A percentile compares a stretch with the other conserved stretches of the same genome.
Evolutionary conservation across 2,329 filamentous ascomycete genomes (phyloP).

Genomic region (Teratosphaeriaceae sp.): DNA sequence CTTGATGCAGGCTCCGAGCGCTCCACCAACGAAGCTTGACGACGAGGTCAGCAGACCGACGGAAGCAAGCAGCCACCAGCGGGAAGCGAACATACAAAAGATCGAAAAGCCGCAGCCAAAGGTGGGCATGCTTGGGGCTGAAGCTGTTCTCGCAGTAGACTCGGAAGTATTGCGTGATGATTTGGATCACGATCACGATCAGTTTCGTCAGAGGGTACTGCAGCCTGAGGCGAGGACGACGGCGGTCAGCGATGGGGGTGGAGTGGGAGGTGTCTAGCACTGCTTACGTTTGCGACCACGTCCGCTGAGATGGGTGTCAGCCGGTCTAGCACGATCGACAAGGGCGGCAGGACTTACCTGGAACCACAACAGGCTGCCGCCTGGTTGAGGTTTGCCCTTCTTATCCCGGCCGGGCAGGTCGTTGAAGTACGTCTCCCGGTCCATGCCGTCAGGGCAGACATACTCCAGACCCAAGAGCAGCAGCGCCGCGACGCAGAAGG

Average conservation of each 20-base stretch:
- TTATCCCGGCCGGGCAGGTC: constrained; percentile 12
- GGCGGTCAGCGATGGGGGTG: no score
- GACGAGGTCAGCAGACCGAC: background rate
- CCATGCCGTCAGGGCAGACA: constrained; percentile 14
- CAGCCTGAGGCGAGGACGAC: no score
- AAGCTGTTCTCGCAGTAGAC: constrained; percentile 18
- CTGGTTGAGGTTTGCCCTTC: constrained; percentile 10
- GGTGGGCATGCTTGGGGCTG: constrained; percentile 13
- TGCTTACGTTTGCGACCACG: no score
- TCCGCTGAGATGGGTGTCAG: no score
- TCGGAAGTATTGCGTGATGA: constrained; percentile 14
- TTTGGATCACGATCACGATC: constrained; percentile 13
- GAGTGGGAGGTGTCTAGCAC: no score
- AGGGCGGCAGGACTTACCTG: constrained; percentile 3
- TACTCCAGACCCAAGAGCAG: constrained; percentile 15
- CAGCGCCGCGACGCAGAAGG: constrained; percentile 15
- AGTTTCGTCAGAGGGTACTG: constrained; percentile 15
- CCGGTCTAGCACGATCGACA: background rate
- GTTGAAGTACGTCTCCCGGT: constrained; percentile 14
- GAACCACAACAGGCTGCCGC: constrained; percentile 14
- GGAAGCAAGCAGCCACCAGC: background rate
- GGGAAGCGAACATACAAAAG: constrained; percentile 9
- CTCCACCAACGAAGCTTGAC: constrained; percentile 1
- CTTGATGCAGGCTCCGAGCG: constrained; percentile 10
- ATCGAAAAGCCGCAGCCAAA: constrained; percentile 12